phyloP scores from a whole-genome alignment of 2,329 filamentous ascomycete species.

The Sclerotinia minor region DNA sequence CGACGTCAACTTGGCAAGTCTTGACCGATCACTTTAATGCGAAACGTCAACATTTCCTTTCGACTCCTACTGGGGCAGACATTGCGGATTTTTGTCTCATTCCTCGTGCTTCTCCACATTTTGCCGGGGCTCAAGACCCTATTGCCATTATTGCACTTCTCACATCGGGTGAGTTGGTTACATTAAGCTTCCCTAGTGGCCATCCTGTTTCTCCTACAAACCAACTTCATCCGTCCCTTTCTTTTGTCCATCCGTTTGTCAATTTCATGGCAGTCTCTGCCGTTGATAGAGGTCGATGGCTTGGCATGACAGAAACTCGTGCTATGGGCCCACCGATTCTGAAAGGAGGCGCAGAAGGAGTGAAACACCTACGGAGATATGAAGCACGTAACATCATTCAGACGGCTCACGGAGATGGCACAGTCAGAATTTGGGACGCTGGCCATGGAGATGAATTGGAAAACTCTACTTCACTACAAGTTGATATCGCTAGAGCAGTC shows the following conservation, averaged over 20 bases:
- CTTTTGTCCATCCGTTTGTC: slow-evolving; percentile 88
- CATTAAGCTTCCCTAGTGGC: slow-evolving; percentile 88
- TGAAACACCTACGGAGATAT: slow-evolving; percentile 70
- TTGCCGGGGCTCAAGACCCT: slow-evolving; percentile 84
- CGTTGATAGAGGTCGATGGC: slow-evolving; percentile 78
- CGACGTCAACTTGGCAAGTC: slow-evolving; percentile 86
- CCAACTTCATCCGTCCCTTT: slow-evolving; percentile 83
- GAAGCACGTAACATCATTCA: slow-evolving; percentile 83
- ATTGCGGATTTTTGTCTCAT: slow-evolving; percentile 80
- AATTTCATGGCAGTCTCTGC: slow-evolving; percentile 69
- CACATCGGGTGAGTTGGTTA: slow-evolving; percentile 84
- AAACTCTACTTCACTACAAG: slow-evolving; percentile 76
- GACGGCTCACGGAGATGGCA: slow-evolving; percentile 86
- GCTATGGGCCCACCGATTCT: slow-evolving; percentile 76
- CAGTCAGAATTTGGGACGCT: slow-evolving; percentile 87
- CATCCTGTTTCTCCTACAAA: slow-evolving; percentile 90
- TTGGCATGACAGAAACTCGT: slow-evolving; percentile 84
- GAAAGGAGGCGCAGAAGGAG: slow-evolving; percentile 73
- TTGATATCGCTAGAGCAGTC: slow-evolving; percentile 81
- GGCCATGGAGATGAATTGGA: slow-evolving; percentile 93
- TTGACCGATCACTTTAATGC: slow-evolving; percentile 76
- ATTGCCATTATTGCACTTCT: slow-evolving; percentile 79
- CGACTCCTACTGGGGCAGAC: slow-evolving; percentile 74
- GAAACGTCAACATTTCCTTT: slow-evolving; percentile 70
- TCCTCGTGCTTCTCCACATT: slow-evolving; percentile 80